Evolutionary conservation across 805 yeast genomes (phyloP), one percentile per base, ranked within the genome.

Genomic region (Yamadazyma laniorum): DNA sequence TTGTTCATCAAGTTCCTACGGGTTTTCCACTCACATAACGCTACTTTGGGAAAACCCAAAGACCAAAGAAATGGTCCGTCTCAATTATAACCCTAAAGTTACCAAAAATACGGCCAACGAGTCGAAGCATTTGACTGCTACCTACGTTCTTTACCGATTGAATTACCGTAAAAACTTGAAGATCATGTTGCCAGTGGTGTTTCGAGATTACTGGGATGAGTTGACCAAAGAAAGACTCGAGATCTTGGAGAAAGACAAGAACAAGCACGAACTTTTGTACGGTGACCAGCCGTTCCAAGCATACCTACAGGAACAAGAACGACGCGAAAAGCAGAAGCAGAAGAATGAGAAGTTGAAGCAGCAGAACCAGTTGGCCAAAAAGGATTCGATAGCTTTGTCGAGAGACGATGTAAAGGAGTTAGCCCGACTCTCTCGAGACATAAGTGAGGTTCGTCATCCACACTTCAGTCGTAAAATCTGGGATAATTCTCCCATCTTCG

Each of bases 101-200:
- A 70, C 82, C 5, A 88, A 85, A 49, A 85, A 79, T 32, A 87
- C 97, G 0, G 76, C 95, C 1, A 68, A 87, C 22, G 97, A 90
- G 50, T 96, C 98, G 1, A 74, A 96, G 32, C 95, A 90, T 56
- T 74, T 75, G 51, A 89, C 91, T 0, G 97, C 99, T 0, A 89
- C 97, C 0, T 86, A 83, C 48, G 93, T 91, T 0, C 59, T 91
- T 44, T 90, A 80, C 56, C 68, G 95, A 25, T 72, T 91, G 14
- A 81, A 90, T 25, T 85, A 80, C 43, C 82, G 81, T 49, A 89
- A 89, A 50, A 89, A 87, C 55, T 58, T 91, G 60, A 85, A 85
- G 43, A 81, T 90, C 90, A 82, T 88, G 52, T 69, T 91, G 11
- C 98, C 98, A 0, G 77, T 82, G 3, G 79, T 82, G 22, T 95